Percentiles rank a stretch among this genome's conserved stretches.
phyloP scores from a whole-genome alignment of 257 asterid genomes.

The Penstemon eatonii region DNA sequence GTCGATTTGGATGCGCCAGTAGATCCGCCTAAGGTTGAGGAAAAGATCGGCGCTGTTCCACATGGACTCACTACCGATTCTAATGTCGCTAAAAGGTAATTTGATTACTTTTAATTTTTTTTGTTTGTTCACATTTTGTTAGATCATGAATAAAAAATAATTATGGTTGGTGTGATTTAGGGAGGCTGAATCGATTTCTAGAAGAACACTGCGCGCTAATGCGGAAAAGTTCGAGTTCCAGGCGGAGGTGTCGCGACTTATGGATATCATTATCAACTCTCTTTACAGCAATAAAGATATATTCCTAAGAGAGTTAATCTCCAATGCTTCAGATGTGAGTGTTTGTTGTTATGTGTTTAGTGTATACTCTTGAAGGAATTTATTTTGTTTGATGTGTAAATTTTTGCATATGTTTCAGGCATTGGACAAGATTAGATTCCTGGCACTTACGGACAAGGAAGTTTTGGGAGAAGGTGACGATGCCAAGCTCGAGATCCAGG shows the following conservation, averaged over 20 bases:
- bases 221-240: conserved; percentile 97
- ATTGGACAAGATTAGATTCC: conserved; percentile 88
- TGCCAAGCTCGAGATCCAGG: conserved; percentile 95
- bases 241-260: conserved; percentile 96
- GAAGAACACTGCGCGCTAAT: conserved; percentile 57
- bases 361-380: conserved; percentile 1
- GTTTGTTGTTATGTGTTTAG: neutral
- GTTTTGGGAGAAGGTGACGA: conserved; percentile 89
- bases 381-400: neutral
- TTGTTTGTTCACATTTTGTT: neutral
- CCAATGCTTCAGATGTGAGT: conserved; percentile 97
- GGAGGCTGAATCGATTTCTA: conserved; percentile 89
- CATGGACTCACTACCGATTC: conserved; percentile 87
- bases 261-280: conserved; percentile 96
- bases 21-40: conserved; percentile 88
- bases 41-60: conserved; percentile 78
- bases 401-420: conserved; percentile 49
- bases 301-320: conserved; percentile 92
- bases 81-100: conserved; percentile 79
- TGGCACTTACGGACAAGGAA: conserved; percentile 88
- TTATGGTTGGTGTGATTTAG: conserved; percentile 44
- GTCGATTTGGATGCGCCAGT: conserved; percentile 58
- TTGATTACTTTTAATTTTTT: neutral
- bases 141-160: neutral
- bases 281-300: conserved; percentile 95